Evolutionary conservation across 1,139 yeast species (phyloP), one percentile per base, ranked within the genome.

Genomic region (Candida freyschussii): DNA sequence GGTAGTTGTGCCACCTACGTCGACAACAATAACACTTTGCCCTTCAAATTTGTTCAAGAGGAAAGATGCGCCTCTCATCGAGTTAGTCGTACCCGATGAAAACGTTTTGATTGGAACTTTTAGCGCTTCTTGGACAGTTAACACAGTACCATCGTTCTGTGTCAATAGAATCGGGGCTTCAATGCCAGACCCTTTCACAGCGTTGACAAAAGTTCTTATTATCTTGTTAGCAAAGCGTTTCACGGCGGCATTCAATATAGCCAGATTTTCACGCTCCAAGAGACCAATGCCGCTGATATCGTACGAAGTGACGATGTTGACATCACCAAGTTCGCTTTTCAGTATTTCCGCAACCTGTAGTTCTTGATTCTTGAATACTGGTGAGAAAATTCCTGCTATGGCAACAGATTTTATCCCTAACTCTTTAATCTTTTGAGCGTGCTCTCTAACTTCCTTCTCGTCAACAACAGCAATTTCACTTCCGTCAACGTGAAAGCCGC

Each of bases 51-150:
- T 52, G 11, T 13, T 17, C 30, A 65, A 59, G 7, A 44, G 48
- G 39, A 63, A 62, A 0, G 67, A 57, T 2, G 71, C 71, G 12
- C 70, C 71, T 37, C 69, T 47, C 71, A 65, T 65, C 3, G 70
- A 65, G 43, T 65, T 65, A 5, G 71, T 65, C 1, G 70, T 65
- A 12, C 71, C 71, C 2, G 69, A 63, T 4, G 68, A 61, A 38
- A 65, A 65, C 0, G 70, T 65, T 34, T 61, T 47, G 23, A 65
- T 63, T 7, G 71, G 70, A 1, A 56, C 46, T n/a, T 41, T 41
- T 19, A 59, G 40, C 1, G 69, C 70, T 24, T 59, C 65, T 4
- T 47, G 29, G 5, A 58, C 50, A 2, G 66, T 51, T 18, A 65
- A 44, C 3, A 65, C 61, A 4, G 70, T 65, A 4, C 70, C 71